These are phyloP conservation scores for Pythium oligandrum DNA, from an alignment of 352 stramenopile genomes.

Conservation along the genomic window DNA sequence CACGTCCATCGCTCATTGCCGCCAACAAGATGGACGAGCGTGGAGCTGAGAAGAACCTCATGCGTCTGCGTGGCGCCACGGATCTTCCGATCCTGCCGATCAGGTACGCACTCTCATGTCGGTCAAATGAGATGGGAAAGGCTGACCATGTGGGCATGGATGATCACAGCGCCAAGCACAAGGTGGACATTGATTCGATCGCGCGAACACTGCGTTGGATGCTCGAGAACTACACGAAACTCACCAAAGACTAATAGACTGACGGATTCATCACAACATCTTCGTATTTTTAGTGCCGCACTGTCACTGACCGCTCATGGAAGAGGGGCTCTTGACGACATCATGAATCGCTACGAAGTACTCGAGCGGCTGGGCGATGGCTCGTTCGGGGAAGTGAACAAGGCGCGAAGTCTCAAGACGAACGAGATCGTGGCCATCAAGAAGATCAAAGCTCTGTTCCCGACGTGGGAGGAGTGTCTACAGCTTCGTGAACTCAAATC, in stretches of 20 bases:
- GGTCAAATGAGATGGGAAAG: too few relatives aligned
- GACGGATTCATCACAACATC: neutral
- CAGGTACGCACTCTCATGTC: slow-evolving; percentile 31
- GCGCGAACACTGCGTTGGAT: slow-evolving; percentile 60
- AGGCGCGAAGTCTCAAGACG: slow-evolving; percentile 88
- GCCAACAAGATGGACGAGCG: slow-evolving; percentile 90
- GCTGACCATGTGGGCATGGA: too few relatives aligned
- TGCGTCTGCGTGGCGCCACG: slow-evolving; percentile 62
- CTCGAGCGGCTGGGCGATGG: slow-evolving; percentile 91
- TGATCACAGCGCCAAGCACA: slow-evolving; percentile 65
- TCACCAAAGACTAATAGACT: slow-evolving; percentile 33
- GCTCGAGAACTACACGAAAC: slow-evolving; percentile 37
- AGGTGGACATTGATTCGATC: slow-evolving; percentile 80
- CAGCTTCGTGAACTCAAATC: slow-evolving; percentile 79
- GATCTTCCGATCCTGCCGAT: slow-evolving; percentile 77
- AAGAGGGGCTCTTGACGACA: too few relatives aligned
- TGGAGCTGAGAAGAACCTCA: slow-evolving; percentile 76
- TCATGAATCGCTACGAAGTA: slow-evolving; percentile 91
- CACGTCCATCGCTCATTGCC: slow-evolving; percentile 75
- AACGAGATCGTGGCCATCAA: slow-evolving; percentile 88
- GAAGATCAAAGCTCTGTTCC: slow-evolving; percentile 79
- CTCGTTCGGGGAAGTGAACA: slow-evolving; percentile 91
- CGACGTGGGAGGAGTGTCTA: slow-evolving; percentile 80
- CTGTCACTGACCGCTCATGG: too few relatives aligned
- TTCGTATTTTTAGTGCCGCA: neutral